Evolutionary conservation across 1,139 yeast species (phyloP).

Genomic region (Taphrina pruni): DNA sequence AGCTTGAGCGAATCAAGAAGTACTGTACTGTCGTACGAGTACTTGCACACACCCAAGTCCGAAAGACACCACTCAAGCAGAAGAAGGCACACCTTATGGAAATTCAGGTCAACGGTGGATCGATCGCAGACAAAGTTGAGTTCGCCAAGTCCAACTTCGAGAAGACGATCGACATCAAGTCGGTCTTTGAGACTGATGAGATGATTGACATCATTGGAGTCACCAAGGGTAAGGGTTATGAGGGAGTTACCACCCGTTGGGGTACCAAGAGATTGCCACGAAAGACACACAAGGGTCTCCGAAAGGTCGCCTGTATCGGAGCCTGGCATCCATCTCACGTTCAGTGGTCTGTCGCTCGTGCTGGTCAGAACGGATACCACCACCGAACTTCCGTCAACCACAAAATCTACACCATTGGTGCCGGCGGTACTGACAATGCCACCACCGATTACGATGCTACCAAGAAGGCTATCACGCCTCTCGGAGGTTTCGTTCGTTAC

Average conservation of each 20-base stretch:
- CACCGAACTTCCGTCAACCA: constrained; percentile 99
- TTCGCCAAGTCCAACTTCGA: constrained; percentile 99
- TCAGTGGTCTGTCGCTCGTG: constrained; percentile 99
- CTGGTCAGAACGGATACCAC: constrained; percentile 99
- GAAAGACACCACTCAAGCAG: constrained; percentile 98
- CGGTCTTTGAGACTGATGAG: constrained; percentile 98
- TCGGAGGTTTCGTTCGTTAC: constrained; percentile 99
- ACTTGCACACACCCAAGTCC: constrained; percentile 98
- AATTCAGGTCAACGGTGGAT: constrained; percentile 99
- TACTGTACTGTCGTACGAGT: constrained; percentile 99
- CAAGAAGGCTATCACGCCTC: constrained; percentile 98
- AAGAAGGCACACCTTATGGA: constrained; percentile 99
- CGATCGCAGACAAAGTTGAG: constrained; percentile 93
- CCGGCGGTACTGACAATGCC: constrained; percentile 88
- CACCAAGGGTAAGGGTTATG: constrained; percentile 99
- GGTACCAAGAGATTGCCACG: constrained; percentile 99
- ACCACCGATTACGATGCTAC: constrained; percentile 99
- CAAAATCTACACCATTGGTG: constrained; percentile 99
- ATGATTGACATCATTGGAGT: constrained; percentile 98
- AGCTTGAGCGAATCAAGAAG: constrained; percentile 97
- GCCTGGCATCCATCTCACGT: constrained; percentile 99
- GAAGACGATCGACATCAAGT: constrained; percentile 94
- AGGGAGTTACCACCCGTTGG: constrained; percentile 99
- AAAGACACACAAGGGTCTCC: constrained; percentile 99
- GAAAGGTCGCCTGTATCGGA: constrained; percentile 99